Evolutionary conservation across 352 stramenopile species (phyloP).

Genomic region (Pythium diclinum): DNA sequence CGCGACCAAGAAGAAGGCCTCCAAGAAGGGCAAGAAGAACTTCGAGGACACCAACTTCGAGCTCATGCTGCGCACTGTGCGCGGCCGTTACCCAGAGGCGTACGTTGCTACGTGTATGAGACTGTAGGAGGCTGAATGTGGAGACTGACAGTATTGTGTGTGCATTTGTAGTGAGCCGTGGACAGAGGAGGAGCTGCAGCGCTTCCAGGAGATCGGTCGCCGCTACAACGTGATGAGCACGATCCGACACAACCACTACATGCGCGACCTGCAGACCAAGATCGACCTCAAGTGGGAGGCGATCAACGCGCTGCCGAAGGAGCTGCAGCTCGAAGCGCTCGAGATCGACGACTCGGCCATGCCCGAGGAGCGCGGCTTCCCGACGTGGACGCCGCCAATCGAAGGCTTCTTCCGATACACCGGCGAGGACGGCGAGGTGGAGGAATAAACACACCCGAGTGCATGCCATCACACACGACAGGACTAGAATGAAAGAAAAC

Average conservation of each 20-base stretch:
- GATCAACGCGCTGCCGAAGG: constrained; percentile 80
- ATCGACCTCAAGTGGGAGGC: constrained; percentile 90
- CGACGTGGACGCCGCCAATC: constrained; percentile 87
- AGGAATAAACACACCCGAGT: constrained; percentile 26
- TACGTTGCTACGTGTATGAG: constrained; percentile 28
- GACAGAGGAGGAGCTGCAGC: constrained; percentile 75
- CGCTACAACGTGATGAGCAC: constrained; percentile 78
- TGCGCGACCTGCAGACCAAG: constrained; percentile 89
- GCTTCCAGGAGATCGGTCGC: constrained; percentile 75
- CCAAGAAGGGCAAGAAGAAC: constrained; percentile 57
- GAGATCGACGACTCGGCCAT: constrained; percentile 60
- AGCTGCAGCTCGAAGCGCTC: constrained; percentile 78
- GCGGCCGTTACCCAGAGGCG: constrained; percentile 71
- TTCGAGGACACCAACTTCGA: constrained; percentile 74
- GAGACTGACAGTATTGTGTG: constrained; percentile 3
- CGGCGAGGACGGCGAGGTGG: constrained; percentile 49
- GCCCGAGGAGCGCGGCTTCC: constrained; percentile 67
- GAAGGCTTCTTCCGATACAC: constrained; percentile 83
- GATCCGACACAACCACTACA: constrained; percentile 86
- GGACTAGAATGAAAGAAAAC: constrained; percentile 16
- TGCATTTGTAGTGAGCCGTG: constrained; percentile 52
- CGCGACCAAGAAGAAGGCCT: constrained; percentile 49
- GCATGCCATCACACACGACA: constrained; percentile 1
- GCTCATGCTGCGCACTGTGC: constrained; percentile 79
- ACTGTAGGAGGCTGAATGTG: background rate